phyloP scores from a whole-genome alignment of 2,329 filamentous ascomycete species.

The Fusarium sp. region DNA sequence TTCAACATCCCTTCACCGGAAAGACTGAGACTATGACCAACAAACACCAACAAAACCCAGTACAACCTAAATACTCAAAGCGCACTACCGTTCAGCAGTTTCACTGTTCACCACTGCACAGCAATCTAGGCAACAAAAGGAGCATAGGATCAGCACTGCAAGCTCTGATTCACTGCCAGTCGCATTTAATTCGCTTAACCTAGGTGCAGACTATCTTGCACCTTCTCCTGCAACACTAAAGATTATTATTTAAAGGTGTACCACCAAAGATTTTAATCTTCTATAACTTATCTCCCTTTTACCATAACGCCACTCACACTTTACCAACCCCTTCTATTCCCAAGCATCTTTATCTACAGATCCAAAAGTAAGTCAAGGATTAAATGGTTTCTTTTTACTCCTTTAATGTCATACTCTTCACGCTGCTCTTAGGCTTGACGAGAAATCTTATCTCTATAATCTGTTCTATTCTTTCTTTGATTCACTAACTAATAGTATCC shows the following conservation, averaged over 20 bases:
- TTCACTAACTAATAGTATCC: neutral
- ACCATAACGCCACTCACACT: neutral
- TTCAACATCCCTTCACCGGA: neutral
- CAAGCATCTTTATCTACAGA: neutral
- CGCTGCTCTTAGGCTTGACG: neutral
- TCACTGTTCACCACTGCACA: neutral
- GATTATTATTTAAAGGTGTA: conserved; percentile 4
- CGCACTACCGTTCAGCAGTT: neutral
- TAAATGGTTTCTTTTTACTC: too few species aligned
- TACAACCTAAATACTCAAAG: neutral
- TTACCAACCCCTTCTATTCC: too few species aligned
- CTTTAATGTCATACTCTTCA: too few species aligned
- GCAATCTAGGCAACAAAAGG: neutral
- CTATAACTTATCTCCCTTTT: neutral
- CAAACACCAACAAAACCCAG: neutral
- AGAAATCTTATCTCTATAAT: neutral
- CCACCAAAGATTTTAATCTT: neutral
- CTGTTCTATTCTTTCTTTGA: neutral
- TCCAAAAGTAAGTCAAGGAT: neutral
- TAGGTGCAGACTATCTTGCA: neutral
- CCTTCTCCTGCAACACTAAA: neutral
- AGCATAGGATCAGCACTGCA: neutral
- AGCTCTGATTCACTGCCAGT: neutral
- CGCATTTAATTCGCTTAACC: neutral
- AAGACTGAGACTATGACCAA: neutral